Evolutionary conservation across 768 basidiomycete genomes (phyloP), one percentile per base, ranked within the genome.

Genomic region (Rossbeevera mucosa): DNA sequence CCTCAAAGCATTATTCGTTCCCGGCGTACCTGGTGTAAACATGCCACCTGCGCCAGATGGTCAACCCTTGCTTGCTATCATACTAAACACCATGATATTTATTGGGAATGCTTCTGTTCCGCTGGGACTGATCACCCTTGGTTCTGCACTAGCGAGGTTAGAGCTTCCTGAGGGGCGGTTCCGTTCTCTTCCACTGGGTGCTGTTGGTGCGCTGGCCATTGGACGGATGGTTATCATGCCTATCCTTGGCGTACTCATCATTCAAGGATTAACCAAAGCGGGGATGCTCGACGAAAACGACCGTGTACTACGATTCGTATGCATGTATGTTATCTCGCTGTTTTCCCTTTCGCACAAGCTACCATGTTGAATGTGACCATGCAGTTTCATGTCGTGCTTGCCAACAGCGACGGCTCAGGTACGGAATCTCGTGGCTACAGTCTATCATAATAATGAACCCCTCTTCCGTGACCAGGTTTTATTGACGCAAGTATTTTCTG

Each of bases 81-180:
- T 88, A 31, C 59, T 83, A 50, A 80, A 85, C 50, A 77, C 80
- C 0, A 67, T 79, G 0, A 65, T 70, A 1, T 87, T 88, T 58
- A 72, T 86, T 31, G 84, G 86, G 0, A 76, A 65, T 1, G 85
- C 83, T 1, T 78, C 80, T 4, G 80, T 88, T 0, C 86, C 86
- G 0, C 58, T 86, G 2, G 83, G 83, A 2, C 64, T 88, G 9
- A 74, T 83, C 11, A 80, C 77, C 5, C 72, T 88, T 4, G 86
- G 86, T 0, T 80, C 80, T 4, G 80, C 81, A 0, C 67, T 88
- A 4, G 85, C 86, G 0, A 72, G 80, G 28, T 58, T 89, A 53
- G 69, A 75, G 18, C 53, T 88, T 4, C 81, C 84, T 1, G 56
- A 51, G 29, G 65, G 56, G n/a, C 65, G 76, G 44, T 80, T 81